Percentiles rank a stretch among this genome's conserved stretches.
Conservation (phyloP, 257 asterid genomes). For the Jacaranda copaia region DNA sequence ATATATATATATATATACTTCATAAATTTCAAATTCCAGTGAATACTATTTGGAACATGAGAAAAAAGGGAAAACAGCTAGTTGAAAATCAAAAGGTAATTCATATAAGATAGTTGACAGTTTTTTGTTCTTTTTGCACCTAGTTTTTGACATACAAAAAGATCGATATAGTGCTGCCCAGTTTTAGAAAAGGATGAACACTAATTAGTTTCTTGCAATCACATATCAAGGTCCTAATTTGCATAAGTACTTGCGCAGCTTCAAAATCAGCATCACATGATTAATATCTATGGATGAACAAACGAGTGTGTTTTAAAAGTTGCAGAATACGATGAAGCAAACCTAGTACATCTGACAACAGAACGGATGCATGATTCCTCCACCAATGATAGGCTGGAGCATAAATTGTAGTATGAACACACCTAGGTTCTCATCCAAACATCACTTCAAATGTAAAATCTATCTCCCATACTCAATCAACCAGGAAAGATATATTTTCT, state of each 20-base stretch:
- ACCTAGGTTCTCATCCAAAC: background rate
- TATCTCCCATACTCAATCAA: background rate
- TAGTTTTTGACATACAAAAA: background rate
- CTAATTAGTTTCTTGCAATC: background rate
- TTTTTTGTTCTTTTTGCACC: background rate
- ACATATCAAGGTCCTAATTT: background rate
- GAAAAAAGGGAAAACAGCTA: background rate
- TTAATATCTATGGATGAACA: background rate
- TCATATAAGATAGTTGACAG: background rate
- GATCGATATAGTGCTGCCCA: background rate
- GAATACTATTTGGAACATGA: background rate
- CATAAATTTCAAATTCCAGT: background rate
- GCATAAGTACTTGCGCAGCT: background rate
- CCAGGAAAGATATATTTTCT: background rate
- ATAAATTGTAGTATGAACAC: constrained; percentile 2
- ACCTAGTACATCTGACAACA: background rate
- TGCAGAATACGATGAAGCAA: background rate
- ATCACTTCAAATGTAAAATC: no score
- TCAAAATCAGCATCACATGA: background rate
- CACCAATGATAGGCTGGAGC: background rate
- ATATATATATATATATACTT: no score
- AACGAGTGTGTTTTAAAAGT: background rate
- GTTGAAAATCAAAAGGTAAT: background rate
- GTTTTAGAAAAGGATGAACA: background rate
- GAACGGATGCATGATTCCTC: background rate